These are phyloP conservation scores for Linum tenue DNA, from an alignment of 345 rosid species.

Conservation along the genomic window DNA sequence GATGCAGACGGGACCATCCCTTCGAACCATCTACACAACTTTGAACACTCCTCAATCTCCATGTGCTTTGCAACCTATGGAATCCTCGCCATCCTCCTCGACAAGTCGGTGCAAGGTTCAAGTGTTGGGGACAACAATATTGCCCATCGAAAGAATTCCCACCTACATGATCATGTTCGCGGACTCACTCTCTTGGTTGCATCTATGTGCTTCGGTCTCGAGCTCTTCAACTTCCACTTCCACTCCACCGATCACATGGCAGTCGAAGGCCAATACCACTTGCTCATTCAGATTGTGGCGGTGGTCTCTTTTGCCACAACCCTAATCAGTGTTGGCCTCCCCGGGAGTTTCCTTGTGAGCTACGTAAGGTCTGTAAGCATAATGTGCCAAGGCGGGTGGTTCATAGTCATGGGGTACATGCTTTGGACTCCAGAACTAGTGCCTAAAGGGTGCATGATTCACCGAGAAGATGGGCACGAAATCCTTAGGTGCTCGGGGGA, in stretches of 20 bases:
- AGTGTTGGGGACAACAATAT: too few relatives aligned
- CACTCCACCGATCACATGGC: constrained; percentile 81
- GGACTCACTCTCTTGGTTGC: constrained; percentile 44
- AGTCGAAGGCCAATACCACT: constrained; percentile 76
- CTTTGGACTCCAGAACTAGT: constrained; percentile 64
- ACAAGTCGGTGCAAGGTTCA: constrained; percentile 28
- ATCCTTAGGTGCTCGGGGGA: constrained; percentile 50
- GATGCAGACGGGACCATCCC: constrained; percentile 74
- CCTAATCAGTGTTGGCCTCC: constrained; percentile 47
- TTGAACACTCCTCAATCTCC: constrained; percentile 70
- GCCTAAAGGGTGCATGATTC: constrained; percentile 56
- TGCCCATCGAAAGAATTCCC: too few relatives aligned
- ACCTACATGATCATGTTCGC: neutral
- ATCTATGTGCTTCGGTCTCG: constrained; percentile 55
- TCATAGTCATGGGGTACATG: constrained; percentile 58
- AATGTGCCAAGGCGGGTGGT: constrained; percentile 62
- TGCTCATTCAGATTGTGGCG: constrained; percentile 49
- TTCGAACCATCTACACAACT: constrained; percentile 74
- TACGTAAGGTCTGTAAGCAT: constrained; percentile 60
- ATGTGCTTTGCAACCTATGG: constrained; percentile 58
- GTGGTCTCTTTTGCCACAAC: constrained; percentile 51
- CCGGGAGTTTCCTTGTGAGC: constrained; percentile 55
- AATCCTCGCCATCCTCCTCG: constrained; percentile 45
- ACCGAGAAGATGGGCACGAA: constrained; percentile 52
- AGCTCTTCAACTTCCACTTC: constrained; percentile 62